These are phyloP conservation scores for Solanum verrucosum DNA, from an alignment of 257 asterid genomes.

Conservation along the genomic window DNA sequence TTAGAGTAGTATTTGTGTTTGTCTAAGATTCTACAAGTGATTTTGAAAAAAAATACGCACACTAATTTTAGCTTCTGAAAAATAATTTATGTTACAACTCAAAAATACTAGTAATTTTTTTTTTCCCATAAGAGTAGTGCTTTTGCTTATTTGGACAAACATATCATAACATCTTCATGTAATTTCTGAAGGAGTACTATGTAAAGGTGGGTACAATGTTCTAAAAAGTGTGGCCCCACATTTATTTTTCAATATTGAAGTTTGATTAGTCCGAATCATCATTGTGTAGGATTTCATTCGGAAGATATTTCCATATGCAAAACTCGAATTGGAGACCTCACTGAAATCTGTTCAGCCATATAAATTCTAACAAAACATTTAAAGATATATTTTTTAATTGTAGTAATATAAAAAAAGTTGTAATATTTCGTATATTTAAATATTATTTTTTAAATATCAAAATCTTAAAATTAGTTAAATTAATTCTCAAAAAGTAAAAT, in stretches of 20 bases:
- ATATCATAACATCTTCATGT: neutral
- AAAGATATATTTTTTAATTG: too few relatives aligned
- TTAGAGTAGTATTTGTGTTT: neutral
- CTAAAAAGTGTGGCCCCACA: too few relatives aligned
- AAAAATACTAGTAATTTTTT: too few relatives aligned
- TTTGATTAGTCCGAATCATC: rapidly evolving
- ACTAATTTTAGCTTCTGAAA: neutral
- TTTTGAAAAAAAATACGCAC: neutral
- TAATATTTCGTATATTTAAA: too few relatives aligned
- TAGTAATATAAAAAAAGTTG: neutral
- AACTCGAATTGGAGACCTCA: neutral
- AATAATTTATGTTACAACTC: neutral
- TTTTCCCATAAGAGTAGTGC: neutral
- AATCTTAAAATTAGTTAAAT: too few relatives aligned
- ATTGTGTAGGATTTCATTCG: rapidly evolving
- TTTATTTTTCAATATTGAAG: too few relatives aligned
- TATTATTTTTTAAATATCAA: too few relatives aligned
- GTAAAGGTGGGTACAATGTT: too few relatives aligned
- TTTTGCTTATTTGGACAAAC: neutral
- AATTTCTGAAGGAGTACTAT: too few relatives aligned
- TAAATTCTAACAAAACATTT: too few relatives aligned
- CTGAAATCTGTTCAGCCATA: rapidly evolving
- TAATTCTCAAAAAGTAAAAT: too few relatives aligned
- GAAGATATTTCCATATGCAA: neutral
- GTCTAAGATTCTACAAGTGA: neutral